These are phyloP conservation scores for Thielaviopsis euricoi DNA, from an alignment of 2,329 filamentous ascomycete species.

Conservation along the genomic window DNA sequence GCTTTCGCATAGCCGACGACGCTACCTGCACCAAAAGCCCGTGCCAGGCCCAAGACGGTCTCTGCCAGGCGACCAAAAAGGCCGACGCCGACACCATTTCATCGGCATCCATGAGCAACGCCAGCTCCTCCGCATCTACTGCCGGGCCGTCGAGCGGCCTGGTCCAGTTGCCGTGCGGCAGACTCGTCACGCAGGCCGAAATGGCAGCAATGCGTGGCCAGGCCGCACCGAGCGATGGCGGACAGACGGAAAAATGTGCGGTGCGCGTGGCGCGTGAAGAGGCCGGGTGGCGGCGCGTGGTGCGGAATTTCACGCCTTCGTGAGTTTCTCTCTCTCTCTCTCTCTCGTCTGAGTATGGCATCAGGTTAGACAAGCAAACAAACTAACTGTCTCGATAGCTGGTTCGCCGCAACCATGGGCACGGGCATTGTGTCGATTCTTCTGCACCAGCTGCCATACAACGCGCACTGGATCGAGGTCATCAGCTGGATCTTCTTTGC, in stretches of 20 bases:
- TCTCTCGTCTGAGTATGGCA: no score
- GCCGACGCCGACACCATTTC: no score
- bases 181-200: neutral
- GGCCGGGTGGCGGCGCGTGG: slow-evolving; percentile 27
- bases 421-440: slow-evolving; percentile 51
- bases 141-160: neutral
- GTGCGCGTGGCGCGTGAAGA: slow-evolving; percentile 15
- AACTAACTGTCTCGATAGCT: slow-evolving; percentile 20
- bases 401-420: slow-evolving; percentile 48
- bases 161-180: slow-evolving; percentile 3
- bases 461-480: slow-evolving; percentile 38
- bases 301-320: slow-evolving; percentile 39
- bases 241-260: neutral
- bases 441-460: slow-evolving; percentile 44
- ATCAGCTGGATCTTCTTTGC: slow-evolving; percentile 43
- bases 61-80: no score
- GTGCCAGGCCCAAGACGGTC: no score
- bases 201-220: neutral
- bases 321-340: no score
- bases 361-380: no score
- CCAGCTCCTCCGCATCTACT: neutral
- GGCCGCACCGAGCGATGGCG: neutral
- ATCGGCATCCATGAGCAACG: neutral
- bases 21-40: no score
- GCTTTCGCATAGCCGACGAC: no score